Base-by-base conservation (phyloP, 2,329 filamentous ascomycete species). In the Mycosphaerelloides madeirae region DNA sequence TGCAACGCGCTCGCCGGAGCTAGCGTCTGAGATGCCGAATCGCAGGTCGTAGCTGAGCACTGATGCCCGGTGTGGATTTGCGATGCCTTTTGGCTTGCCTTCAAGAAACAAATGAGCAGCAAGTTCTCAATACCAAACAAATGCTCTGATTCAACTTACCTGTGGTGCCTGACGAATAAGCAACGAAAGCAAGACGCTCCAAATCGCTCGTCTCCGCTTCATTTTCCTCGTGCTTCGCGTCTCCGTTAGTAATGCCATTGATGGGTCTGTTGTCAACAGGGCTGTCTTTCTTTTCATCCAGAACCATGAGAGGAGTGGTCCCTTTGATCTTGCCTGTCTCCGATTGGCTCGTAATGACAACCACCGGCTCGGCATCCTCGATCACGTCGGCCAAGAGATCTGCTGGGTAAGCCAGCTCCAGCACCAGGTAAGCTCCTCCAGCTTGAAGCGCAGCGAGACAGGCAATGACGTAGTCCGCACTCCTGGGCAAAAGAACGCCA, bases 351-450 rank as follows among this genome's bases (percentile, higher is more conserved):
- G 85, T 89, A 54, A 91, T 72, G 3, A 90, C 74, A 16, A 87
- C 83, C 7, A 74, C 76, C 2, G 86, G 86, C 20, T 75, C 77
- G 9, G 85, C 83, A 70, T 91, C 86, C 22, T 85, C 81, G 40
- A 90, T 76, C 40, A 90, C 85, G 65, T 89, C 85, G 40, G 83
- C 78, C 49, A 91, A 70, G 38, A 90, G 71, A 44, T 80, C 81
- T 0, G 83, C 78, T 12, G 86, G 86, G 52, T 90, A 90, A 3
- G 86, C 86, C 38, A 88, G 73, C 66, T 91, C 86, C 3, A 91
- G 77, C 2, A 90, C 85, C 4, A 91, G 73, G 60, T 89, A 91
- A 1, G 86, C 86, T 42, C 86, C 86, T 40, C 85, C 86, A 2
- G 86, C 85, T 47, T 84, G 80, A 31, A 90, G 76, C n/a, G 84